Evolutionary conservation across 2,329 filamentous ascomycete genomes (phyloP).

Genomic region (Sphaceloma murrayae): DNA sequence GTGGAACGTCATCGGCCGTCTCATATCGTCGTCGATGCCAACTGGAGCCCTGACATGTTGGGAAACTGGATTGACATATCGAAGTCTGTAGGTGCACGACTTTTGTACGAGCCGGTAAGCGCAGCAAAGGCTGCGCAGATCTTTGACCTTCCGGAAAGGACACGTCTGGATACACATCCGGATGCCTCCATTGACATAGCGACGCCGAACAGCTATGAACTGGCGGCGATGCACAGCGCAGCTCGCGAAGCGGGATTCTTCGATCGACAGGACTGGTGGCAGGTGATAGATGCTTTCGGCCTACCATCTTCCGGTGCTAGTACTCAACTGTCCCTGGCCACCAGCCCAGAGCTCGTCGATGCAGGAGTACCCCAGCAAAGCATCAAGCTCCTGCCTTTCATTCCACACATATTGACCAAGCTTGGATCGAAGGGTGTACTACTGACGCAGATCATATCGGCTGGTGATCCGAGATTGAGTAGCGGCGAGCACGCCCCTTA

Average conservation of each 20-base stretch:
- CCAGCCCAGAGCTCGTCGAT: constrained; percentile 59
- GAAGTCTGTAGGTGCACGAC: constrained; percentile 45
- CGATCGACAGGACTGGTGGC: constrained; percentile 65
- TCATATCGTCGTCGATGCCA: constrained; percentile 78
- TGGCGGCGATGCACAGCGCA: constrained; percentile 65
- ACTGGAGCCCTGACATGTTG: constrained; percentile 64
- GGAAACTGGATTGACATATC: constrained; percentile 57
- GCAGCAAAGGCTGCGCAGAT: constrained; percentile 63
- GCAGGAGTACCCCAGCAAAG: constrained; percentile 73
- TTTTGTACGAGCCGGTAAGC: constrained; percentile 86
- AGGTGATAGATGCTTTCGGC: constrained; percentile 66
- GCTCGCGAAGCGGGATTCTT: constrained; percentile 60
- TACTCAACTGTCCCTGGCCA: constrained; percentile 61
- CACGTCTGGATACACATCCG: constrained; percentile 43
- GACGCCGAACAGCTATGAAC: constrained; percentile 75
- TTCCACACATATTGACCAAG: constrained; percentile 77
- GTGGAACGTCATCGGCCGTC: constrained; percentile 51
- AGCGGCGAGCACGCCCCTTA: constrained; percentile 55
- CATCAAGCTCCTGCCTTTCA: constrained; percentile 77
- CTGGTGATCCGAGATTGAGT: constrained; percentile 57
- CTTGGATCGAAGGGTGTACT: constrained; percentile 68
- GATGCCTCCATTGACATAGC: constrained; percentile 58
- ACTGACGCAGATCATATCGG: constrained; percentile 58
- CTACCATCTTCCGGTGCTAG: constrained; percentile 60
- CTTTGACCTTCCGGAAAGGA: constrained; percentile 41